These are phyloP conservation scores for Umbelopsis sp. DNA, from an alignment of 371 early-diverging fungal species.

Conservation along the genomic window DNA sequence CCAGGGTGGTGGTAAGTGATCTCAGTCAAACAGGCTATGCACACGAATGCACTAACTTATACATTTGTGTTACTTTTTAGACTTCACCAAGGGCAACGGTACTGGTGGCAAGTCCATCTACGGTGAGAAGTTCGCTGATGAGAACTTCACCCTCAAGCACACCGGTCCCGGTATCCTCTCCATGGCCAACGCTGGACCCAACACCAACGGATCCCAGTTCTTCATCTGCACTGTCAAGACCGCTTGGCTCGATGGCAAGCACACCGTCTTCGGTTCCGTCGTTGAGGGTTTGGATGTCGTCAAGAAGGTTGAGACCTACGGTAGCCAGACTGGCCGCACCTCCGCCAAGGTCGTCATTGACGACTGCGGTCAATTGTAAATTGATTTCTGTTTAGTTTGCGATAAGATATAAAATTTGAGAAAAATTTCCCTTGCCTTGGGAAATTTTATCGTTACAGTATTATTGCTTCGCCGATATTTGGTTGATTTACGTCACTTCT, in stretches of 20 bases:
- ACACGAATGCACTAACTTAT: too few species aligned
- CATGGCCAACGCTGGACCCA: conserved; percentile 97
- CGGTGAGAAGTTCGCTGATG: conserved; percentile 93
- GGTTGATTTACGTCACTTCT: too few species aligned
- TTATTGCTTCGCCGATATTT: too few species aligned
- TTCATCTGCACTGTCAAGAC: conserved; percentile 90
- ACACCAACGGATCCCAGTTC: conserved; percentile 99
- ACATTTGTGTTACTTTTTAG: neutral
- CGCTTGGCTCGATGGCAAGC: conserved; percentile 98
- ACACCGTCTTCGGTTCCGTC: conserved; percentile 99
- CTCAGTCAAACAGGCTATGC: neutral
- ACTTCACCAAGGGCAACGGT: conserved; percentile 94
- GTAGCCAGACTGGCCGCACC: conserved; percentile 64
- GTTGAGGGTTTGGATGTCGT: conserved; percentile 80
- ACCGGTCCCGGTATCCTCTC: conserved; percentile 83
- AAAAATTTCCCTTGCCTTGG: too few species aligned
- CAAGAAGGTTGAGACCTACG: conserved; percentile 70
- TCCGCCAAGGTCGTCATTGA: conserved; percentile 58
- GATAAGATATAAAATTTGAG: too few species aligned
- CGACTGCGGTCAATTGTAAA: conserved; percentile 66
- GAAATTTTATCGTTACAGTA: too few species aligned
- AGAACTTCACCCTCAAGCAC: conserved; percentile 97
- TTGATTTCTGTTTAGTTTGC: neutral
- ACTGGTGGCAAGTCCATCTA: conserved; percentile 98
- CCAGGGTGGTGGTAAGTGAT: conserved; percentile 89